These are phyloP conservation scores for Blastobotrys indianensis DNA, from an alignment of 1,139 yeast genomes.

Conservation along the genomic window DNA sequence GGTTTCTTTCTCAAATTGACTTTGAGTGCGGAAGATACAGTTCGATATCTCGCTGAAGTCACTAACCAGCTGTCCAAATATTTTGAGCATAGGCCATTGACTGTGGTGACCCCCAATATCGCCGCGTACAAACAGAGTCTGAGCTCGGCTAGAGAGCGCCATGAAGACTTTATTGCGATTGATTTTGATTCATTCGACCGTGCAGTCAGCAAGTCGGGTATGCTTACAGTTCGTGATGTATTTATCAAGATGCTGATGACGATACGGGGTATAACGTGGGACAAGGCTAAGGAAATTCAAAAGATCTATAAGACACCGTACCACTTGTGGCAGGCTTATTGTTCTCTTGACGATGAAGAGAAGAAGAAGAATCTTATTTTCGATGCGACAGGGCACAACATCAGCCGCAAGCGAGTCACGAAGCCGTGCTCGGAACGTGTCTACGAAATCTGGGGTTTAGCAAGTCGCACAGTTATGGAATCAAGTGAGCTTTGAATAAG, in stretches of 20 bases:
- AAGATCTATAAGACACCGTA: constrained; percentile 58
- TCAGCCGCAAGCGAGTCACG: constrained; percentile 58
- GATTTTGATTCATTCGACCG: constrained; percentile 60
- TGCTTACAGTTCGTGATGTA: constrained; percentile 69
- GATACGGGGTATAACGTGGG: constrained; percentile 72
- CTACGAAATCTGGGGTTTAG: constrained; percentile 55
- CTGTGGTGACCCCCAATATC: constrained; percentile 46
- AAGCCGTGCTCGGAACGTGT: constrained; percentile 54
- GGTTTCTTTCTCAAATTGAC: constrained; percentile 67
- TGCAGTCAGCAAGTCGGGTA: constrained; percentile 62
- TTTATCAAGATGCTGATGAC: constrained; percentile 74
- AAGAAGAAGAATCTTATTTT: constrained; percentile 42
- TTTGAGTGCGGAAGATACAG: constrained; percentile 68
- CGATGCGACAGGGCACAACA: constrained; percentile 43
- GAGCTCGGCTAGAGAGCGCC: constrained; percentile 33
- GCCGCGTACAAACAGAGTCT: constrained; percentile 25
- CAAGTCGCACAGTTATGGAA: not conserved
- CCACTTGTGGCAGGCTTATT: constrained; percentile 41
- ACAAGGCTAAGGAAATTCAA: constrained; percentile 78
- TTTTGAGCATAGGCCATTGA: constrained; percentile 22
- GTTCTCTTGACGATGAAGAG: constrained; percentile 27
- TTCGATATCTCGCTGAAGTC: constrained; percentile 52
- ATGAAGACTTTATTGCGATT: constrained; percentile 46
- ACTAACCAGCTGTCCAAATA: constrained; percentile 44
- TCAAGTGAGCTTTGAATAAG: no score